A percentile compares a stretch with the other conserved stretches of the same genome.
Evolutionary conservation across 108 stramenopile genomes (phyloP).

Genomic region (Mediolabrus comicus): DNA sequence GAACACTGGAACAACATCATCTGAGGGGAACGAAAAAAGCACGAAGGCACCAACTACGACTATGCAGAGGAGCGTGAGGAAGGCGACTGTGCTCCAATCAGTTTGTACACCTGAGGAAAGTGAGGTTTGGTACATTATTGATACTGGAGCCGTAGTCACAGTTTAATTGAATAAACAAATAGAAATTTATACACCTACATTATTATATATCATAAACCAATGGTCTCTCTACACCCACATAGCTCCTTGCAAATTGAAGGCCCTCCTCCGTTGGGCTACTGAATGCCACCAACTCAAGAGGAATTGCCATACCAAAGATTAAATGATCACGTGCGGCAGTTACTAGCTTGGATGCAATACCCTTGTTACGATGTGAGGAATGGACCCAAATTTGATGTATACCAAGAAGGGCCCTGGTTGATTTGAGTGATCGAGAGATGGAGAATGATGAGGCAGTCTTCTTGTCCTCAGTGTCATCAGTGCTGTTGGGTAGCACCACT

Average conservation of each 20-base stretch:
- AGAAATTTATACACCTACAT: too few species aligned
- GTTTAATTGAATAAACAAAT: too few species aligned
- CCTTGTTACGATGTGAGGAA: slow-evolving; percentile 43
- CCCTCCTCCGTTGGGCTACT: slow-evolving; percentile 84
- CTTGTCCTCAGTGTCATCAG: not conserved
- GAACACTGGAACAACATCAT: not conserved
- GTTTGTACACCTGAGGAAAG: slow-evolving; percentile 23
- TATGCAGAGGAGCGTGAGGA: not conserved
- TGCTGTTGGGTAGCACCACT: slow-evolving; percentile 18
- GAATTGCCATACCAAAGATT: slow-evolving; percentile 65
- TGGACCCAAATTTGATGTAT: slow-evolving; percentile 83
- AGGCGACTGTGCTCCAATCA: slow-evolving; percentile 33
- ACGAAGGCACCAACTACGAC: not conserved
- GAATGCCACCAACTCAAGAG: slow-evolving; percentile 59
- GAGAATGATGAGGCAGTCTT: slow-evolving; percentile 1
- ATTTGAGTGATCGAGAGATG: slow-evolving; percentile 40
- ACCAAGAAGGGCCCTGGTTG: slow-evolving; percentile 59
- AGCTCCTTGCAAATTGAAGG: slow-evolving; percentile 56
- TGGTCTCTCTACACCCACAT: slow-evolving; percentile 35
- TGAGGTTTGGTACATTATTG: slow-evolving; percentile 29
- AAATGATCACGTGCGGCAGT: slow-evolving; percentile 63
- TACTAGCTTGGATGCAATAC: slow-evolving; percentile 70
- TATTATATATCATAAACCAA: slow-evolving; percentile 50
- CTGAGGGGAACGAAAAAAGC: not conserved
- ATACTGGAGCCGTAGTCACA: slow-evolving; percentile 11